Base-by-base conservation (phyloP, 495 filamentous ascomycete species). In the Viridothelium virens region DNA sequence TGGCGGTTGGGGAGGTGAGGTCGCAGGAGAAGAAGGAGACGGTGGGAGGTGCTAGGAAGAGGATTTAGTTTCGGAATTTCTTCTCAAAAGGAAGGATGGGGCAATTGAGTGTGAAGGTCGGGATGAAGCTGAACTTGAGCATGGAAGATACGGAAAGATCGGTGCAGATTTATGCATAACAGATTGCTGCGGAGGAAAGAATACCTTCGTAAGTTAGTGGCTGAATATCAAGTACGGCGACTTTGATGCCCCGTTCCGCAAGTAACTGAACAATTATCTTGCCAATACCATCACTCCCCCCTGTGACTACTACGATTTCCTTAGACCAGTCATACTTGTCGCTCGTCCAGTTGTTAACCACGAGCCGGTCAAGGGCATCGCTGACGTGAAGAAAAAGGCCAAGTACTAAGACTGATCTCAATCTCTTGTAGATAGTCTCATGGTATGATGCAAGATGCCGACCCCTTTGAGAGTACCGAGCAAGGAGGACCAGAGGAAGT, bases 251-350 rank as follows among this genome's bases (percentile, higher is more conserved):
- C 44, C 71, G 72, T 68, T 84, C 80, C 6, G 83, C 85, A 1
- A 92, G 77, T 16, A 86, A 73, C 64, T 79, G 77, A 4, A 88
- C 87, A 6, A 89, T 77, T 10, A 81, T 74, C 33, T 79, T 82
- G 10, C 89, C 88, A 69, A 91, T 89, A 0, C 88, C 89, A 62
- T 82, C 82, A 56, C 85, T 84, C 5, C 88, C 89, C 14, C 89
- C 89, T 0, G 88, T 91, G 59, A 91, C 79, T 25, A 91, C 75
- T 7, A 89, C 83, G 61, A 91, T 80, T 76, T 92, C 89, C 66
- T 81, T 79, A 38, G 79, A 74, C 86, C 87, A 91, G 77, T 88
- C 81, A 59, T 59, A 59, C 14, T 59, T 36, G 18, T 36, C 53
- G 4, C 31, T 33, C 6, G 53, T 59, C 78, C 82, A 85, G 62